phyloP scores from a whole-genome alignment of 2,329 filamentous ascomycete genomes.

The Botryotinia narcissicola region DNA sequence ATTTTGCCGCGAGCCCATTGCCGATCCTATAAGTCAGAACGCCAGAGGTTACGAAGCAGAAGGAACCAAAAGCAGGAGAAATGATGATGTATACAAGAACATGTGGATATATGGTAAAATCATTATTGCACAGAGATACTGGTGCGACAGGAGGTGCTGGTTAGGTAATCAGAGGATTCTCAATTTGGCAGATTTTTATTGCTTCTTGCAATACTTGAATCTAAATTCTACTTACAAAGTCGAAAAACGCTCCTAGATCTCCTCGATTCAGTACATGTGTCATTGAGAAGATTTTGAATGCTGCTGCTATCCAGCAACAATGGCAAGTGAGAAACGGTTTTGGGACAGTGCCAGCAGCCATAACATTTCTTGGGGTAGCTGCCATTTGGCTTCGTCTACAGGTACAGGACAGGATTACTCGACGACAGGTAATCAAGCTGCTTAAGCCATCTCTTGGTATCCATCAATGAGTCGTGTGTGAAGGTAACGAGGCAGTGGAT shows the following conservation, averaged over 20 bases:
- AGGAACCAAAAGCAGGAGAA: background rate
- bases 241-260: background rate
- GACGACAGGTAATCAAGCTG: background rate
- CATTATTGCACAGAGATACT: background rate
- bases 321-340: background rate
- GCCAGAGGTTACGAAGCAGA: background rate
- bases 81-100: background rate
- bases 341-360: background rate
- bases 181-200: background rate
- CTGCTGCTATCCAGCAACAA: background rate
- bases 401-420: background rate
- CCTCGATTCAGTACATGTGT: background rate
- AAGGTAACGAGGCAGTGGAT: slow-evolving; percentile 53
- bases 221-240: background rate
- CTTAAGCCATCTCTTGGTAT: background rate
- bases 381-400: background rate
- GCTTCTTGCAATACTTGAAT: background rate
- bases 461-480: slow-evolving; percentile 42
- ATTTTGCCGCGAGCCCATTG: background rate
- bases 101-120: background rate
- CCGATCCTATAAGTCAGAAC: background rate
- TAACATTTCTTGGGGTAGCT: background rate
- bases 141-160: background rate
- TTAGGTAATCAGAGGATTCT: background rate
- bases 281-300: background rate